Evolutionary conservation across 2,329 filamentous ascomycete species (phyloP).

Genomic region (Aspergillus proliferans): DNA sequence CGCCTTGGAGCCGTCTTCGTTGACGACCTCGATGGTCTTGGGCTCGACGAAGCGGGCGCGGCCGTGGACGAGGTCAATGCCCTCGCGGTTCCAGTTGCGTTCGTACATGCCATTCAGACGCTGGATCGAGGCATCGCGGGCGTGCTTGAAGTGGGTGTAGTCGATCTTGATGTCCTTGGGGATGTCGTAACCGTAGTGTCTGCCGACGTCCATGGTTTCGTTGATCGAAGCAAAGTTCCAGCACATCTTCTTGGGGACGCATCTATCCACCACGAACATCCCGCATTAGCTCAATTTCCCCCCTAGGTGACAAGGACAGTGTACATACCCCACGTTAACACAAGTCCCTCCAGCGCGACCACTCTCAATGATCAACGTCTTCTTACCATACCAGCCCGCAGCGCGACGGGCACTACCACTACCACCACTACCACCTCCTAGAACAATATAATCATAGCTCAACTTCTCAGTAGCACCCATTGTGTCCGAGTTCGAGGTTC

Average conservation of each 20-base stretch:
- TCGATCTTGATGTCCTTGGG: slow-evolving; percentile 38
- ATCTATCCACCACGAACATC: slow-evolving; percentile 20
- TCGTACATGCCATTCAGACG: slow-evolving; percentile 45
- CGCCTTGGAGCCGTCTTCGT: slow-evolving; percentile 36
- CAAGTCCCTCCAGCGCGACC: slow-evolving; percentile 45
- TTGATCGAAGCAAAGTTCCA: slow-evolving; percentile 48
- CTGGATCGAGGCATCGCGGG: slow-evolving; percentile 41
- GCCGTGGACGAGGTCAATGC: slow-evolving; percentile 46
- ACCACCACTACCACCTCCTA: slow-evolving; percentile 50
- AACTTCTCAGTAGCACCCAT: slow-evolving; percentile 44
- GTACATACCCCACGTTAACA: slow-evolving; percentile 48
- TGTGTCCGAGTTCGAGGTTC: slow-evolving; percentile 14
- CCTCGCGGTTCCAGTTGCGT: slow-evolving; percentile 45
- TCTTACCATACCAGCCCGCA: slow-evolving; percentile 47
- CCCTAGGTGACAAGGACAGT: background rate
- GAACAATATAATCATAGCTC: slow-evolving; percentile 51
- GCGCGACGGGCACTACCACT: slow-evolving; percentile 46
- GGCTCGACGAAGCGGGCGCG: slow-evolving; percentile 41
- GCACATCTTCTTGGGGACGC: slow-evolving; percentile 50
- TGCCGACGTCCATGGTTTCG: slow-evolving; percentile 41
- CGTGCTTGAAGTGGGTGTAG: slow-evolving; percentile 44
- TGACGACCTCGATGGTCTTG: slow-evolving; percentile 40
- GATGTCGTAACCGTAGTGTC: slow-evolving; percentile 45
- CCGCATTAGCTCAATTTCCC: background rate
- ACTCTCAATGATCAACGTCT: slow-evolving; percentile 47